Base-by-base conservation (phyloP, 495 filamentous ascomycete genomes). In the Cladorrhinum samala region DNA sequence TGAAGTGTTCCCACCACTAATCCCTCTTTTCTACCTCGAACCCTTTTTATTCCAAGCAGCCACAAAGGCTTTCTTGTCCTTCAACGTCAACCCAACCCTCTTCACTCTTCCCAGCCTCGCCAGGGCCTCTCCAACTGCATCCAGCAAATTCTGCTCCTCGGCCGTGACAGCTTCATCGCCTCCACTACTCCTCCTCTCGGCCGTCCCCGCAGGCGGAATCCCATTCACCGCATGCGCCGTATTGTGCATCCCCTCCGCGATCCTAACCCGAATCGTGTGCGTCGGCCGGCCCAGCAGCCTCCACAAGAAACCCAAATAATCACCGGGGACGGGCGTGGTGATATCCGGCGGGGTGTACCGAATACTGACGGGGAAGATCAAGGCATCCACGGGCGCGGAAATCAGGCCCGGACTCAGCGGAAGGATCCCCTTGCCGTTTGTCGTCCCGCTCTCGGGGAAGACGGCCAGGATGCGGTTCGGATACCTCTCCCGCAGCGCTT, bases 391-490 rank as follows among this genome's bases (percentile, higher is more conserved):
- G 0, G 87, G 83, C 0, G 80, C 77, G 13, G 79, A 77, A 1
- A 91, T 70, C 1, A 99, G 76, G 38, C 82, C 82, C 0, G 83
- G 86, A 39, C 85, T 85, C 50, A 96, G 81, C 0, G 89, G 85
- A 4, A 99, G 71, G 59, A 97, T 92, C n/a, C 83, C 93, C 45
- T 85, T 82, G 48, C 91, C 89, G 64, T 98, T 98, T 25, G 91
- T 95, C 1, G 92, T 95, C 9, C 86, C 95, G 72, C 86, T 88
- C 66, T 96, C 92, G 2, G 92, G 90, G 70, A 96, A 96, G 1
- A 95, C 79, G 47, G 85, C 89, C 58, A 98, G 78, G 36, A 85
- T 78, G 16, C 88, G 78, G 55, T 78, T 75, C 1, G 89, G 90
- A 66, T 96, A 76, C 49, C 79, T 73, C 36, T 73, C 64, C 18